A percentile compares a stretch with the other conserved stretches of the same genome.
These are phyloP conservation scores for Penicillium sp. DNA, from an alignment of 2,329 filamentous ascomycete species.

Conservation along the genomic window DNA sequence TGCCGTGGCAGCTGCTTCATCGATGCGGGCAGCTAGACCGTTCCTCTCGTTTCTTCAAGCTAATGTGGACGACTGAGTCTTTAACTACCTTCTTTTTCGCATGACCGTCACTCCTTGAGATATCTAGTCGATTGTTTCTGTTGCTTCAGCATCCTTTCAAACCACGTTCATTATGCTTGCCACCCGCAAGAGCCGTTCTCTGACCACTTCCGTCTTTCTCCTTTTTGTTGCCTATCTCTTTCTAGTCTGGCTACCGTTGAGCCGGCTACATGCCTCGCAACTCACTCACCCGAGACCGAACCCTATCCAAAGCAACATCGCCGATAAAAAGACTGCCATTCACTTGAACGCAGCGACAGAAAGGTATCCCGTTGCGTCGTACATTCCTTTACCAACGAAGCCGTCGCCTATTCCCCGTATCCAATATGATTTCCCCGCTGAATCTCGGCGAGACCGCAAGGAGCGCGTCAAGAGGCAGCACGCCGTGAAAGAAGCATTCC, in stretches of 20 bases:
- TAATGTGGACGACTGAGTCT: no score
- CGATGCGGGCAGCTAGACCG: no score
- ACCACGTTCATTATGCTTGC: conserved; percentile 26
- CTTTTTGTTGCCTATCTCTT: conserved; percentile 21
- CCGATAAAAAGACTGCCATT: conserved; percentile 16
- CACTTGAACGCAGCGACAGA: conserved; percentile 73
- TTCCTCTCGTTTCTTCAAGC: no score
- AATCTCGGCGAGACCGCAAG: conserved; percentile 58
- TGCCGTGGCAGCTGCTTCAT: no score
- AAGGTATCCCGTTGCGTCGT: conserved; percentile 69
- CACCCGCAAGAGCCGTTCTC: conserved; percentile 18
- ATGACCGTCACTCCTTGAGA: neutral
- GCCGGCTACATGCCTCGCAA: conserved; percentile 6
- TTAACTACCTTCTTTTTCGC: no score
- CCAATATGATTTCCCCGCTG: conserved; percentile 67
- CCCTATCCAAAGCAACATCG: conserved; percentile 8
- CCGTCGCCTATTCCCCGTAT: conserved; percentile 71
- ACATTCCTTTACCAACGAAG: conserved; percentile 70
- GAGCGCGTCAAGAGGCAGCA: conserved; percentile 63
- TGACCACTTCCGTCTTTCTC: conserved; percentile 16
- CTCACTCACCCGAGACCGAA: conserved; percentile 15
- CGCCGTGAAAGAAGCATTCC: conserved; percentile 70
- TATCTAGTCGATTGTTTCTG: no score
- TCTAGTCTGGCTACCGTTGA: conserved; percentile 18
- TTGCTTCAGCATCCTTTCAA: neutral